Evolutionary conservation across 2,329 filamentous ascomycete genomes (phyloP).

Genomic region (Cladosporium sp.): DNA sequence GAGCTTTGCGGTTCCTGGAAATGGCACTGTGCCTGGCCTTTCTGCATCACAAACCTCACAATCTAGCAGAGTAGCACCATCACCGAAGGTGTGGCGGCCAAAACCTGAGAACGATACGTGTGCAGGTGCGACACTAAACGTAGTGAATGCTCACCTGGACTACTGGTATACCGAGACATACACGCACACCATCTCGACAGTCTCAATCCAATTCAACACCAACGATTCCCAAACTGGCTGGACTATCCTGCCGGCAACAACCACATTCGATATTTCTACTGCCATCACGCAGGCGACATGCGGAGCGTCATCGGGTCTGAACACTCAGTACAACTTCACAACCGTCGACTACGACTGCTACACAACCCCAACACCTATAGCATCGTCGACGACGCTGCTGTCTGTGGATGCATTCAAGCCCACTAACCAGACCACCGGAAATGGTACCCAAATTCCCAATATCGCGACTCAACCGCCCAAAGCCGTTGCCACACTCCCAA

Average conservation of each 20-base stretch:
- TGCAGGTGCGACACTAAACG: slow-evolving; percentile 31
- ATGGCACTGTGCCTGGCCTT: not conserved
- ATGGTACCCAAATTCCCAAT: slow-evolving; percentile 23
- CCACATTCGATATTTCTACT: slow-evolving; percentile 30
- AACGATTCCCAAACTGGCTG: slow-evolving; percentile 29
- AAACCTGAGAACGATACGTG: slow-evolving; percentile 19
- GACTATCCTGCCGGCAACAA: slow-evolving; percentile 27
- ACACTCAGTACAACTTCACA: slow-evolving; percentile 15
- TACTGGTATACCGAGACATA: slow-evolving; percentile 33
- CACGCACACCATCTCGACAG: slow-evolving; percentile 31
- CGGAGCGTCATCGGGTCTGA: slow-evolving; percentile 18
- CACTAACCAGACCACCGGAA: slow-evolving; percentile 25
- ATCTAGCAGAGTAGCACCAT: not conserved
- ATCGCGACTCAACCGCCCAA: slow-evolving; percentile 27
- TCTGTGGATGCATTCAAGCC: slow-evolving; percentile 27
- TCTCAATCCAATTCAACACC: slow-evolving; percentile 24
- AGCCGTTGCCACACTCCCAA: slow-evolving; percentile 24
- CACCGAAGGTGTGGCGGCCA: not conserved
- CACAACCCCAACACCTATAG: slow-evolving; percentile 26
- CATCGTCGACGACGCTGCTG: slow-evolving; percentile 28
- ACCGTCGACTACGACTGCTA: slow-evolving; percentile 22
- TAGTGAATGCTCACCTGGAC: slow-evolving; percentile 30
- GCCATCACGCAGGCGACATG: slow-evolving; percentile 27
- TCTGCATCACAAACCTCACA: not conserved
- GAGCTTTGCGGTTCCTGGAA: not conserved